A percentile compares a stretch with the other conserved stretches of the same genome.
phyloP scores from a whole-genome alignment of 768 basidiomycete genomes.

The Paxillus ammoniavirescens region DNA sequence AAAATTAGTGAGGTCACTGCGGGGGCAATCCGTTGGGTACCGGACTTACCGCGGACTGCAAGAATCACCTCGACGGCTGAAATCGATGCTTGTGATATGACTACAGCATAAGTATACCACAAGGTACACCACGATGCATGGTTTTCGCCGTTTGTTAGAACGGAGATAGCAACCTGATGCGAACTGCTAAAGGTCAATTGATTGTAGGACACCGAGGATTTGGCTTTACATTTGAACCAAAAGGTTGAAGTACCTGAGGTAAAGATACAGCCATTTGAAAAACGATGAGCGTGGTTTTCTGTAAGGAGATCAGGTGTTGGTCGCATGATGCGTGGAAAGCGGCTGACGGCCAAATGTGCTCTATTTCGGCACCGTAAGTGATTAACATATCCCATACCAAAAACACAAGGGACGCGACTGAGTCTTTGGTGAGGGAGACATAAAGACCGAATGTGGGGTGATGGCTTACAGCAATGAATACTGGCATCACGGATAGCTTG shows the following conservation, averaged over 20 bases:
- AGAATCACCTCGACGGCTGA: conserved; percentile 23
- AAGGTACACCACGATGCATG: conserved; percentile 8
- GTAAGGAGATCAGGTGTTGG: not conserved
- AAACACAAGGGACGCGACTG: conserved; percentile 27
- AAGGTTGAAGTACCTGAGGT: conserved; percentile 6
- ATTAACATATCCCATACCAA: conserved; percentile 28
- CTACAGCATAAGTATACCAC: conserved; percentile 19
- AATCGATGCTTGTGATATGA: conserved; percentile 14
- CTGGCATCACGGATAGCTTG: not conserved
- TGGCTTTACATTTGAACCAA: conserved; percentile 1
- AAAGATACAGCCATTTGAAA: conserved; percentile 20
- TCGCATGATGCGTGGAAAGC: not conserved
- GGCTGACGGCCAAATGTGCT: conserved; percentile 33
- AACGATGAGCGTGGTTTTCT: conserved; percentile 17
- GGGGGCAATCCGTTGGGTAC: not conserved
- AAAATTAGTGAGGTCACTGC: too few relatives aligned
- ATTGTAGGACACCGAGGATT: too few relatives aligned
- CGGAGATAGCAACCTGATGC: conserved; percentile 5
- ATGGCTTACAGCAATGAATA: not conserved
- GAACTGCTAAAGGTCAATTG: conserved; percentile 1
- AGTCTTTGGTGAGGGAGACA: not conserved
- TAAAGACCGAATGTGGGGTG: not conserved
- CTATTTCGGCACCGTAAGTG: conserved; percentile 24
- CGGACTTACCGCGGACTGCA: conserved; percentile 23
- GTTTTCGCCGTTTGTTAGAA: conserved; percentile 10